These are phyloP conservation scores for Teunomyces pallodes DNA, from an alignment of 805 yeast species.

Conservation along the genomic window DNA sequence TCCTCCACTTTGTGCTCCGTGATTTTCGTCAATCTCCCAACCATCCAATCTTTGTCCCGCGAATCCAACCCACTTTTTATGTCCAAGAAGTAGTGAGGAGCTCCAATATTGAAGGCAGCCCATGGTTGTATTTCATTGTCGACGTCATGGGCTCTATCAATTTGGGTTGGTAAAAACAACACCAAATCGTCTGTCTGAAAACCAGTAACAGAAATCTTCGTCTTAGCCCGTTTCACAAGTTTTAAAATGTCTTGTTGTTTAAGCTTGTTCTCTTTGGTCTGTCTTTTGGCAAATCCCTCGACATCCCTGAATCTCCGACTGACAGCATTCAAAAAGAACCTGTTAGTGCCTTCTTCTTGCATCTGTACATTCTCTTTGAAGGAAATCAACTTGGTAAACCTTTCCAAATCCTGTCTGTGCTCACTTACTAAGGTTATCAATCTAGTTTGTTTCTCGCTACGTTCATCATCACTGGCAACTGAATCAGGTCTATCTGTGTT, in stretches of 20 bases:
- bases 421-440: slow-evolving; percentile 13
- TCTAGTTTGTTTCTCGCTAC: slow-evolving; percentile 12
- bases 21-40: slow-evolving; percentile 64
- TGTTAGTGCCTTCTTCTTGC: slow-evolving; percentile 20
- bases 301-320: slow-evolving; percentile 80
- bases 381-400: slow-evolving; percentile 19
- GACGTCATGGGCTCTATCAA: slow-evolving; percentile 28
- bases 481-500: background rate
- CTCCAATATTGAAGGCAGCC: slow-evolving; percentile 93
- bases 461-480: slow-evolving; percentile 9
- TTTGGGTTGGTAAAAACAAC: slow-evolving; percentile 76
- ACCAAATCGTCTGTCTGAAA: slow-evolving; percentile 78
- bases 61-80: slow-evolving; percentile 28
- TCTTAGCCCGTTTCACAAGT: slow-evolving; percentile 32
- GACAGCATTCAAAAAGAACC: slow-evolving; percentile 43
- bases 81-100: slow-evolving; percentile 77
- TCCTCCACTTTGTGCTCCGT: slow-evolving; percentile 50
- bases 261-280: slow-evolving; percentile 67
- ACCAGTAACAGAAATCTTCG: slow-evolving; percentile 62
- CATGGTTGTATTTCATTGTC: slow-evolving; percentile 53
- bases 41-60: slow-evolving; percentile 72
- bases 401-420: slow-evolving; percentile 4
- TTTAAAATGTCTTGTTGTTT: slow-evolving; percentile 46
- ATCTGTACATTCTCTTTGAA: slow-evolving; percentile 28
- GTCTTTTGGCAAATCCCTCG: slow-evolving; percentile 81